phyloP scores from a whole-genome alignment of 805 yeast species.

The Lipomyces starkeyi region DNA sequence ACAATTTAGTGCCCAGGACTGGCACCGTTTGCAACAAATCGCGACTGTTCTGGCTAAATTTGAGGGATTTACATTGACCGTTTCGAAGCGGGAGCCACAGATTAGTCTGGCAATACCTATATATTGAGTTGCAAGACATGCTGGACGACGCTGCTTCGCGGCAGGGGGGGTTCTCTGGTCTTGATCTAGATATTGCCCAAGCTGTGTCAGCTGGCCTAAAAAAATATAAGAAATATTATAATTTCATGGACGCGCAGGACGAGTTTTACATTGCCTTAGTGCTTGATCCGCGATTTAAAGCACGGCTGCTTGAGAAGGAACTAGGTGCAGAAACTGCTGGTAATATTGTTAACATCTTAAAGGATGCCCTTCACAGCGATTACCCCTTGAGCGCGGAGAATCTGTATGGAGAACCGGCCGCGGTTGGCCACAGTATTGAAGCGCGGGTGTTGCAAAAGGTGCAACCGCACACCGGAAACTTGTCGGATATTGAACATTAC shows the following conservation, averaged over 20 bases:
- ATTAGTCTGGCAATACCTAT: background rate
- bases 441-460: background rate
- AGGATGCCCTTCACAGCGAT: slow-evolving; percentile 5
- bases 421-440: background rate
- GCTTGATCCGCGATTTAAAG: too few species aligned
- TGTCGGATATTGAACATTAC: slow-evolving; percentile 1
- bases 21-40: background rate
- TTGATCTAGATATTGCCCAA: too few species aligned
- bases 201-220: too few species aligned
- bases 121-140: background rate
- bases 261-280: too few species aligned
- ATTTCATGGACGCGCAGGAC: too few species aligned
- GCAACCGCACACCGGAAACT: background rate
- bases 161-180: background rate
- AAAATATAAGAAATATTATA: too few species aligned
- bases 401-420: slow-evolving; percentile 1
- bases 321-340: slow-evolving; percentile 2
- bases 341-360: background rate
- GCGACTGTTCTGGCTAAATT: too few species aligned
- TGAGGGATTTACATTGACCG: background rate
- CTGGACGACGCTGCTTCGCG: background rate
- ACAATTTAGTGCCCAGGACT: background rate
- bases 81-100: background rate
- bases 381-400: slow-evolving; percentile 3
- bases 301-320: too few species aligned